These are phyloP conservation scores for Lecanoromycetidae sp. DNA, from an alignment of 2,329 filamentous ascomycete genomes.

Conservation along the genomic window DNA sequence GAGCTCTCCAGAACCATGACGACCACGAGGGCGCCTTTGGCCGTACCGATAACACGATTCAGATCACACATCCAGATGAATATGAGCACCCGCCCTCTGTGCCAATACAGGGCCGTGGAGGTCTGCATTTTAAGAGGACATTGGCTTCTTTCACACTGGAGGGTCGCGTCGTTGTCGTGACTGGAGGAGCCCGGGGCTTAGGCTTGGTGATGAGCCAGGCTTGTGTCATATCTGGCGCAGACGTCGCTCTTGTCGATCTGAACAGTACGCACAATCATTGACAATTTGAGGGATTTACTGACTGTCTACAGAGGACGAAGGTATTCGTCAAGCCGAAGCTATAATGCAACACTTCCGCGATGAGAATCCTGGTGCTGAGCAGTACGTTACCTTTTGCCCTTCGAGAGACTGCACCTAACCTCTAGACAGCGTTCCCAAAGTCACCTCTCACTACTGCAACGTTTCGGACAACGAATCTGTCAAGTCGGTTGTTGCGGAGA, in stretches of 20 bases:
- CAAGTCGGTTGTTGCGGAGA: slow-evolving; percentile 56
- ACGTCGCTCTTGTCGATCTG: slow-evolving; percentile 85
- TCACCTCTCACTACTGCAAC: slow-evolving; percentile 83
- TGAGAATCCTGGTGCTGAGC: slow-evolving; percentile 64
- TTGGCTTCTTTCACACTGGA: slow-evolving; percentile 78
- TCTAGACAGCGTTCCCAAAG: slow-evolving; percentile 52
- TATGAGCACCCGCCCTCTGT: slow-evolving; percentile 57
- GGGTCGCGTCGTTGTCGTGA: slow-evolving; percentile 71
- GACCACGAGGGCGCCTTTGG: slow-evolving; percentile 27
- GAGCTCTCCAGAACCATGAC: slow-evolving; percentile 9
- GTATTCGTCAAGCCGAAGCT: slow-evolving; percentile 59
- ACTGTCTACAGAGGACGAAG: slow-evolving; percentile 60
- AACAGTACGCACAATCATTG: slow-evolving; percentile 53
- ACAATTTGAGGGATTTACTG: background rate
- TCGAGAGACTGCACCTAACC: slow-evolving; percentile 2
- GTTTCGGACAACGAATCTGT: slow-evolving; percentile 73
- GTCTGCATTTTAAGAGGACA: slow-evolving; percentile 72
- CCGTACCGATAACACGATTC: slow-evolving; percentile 66
- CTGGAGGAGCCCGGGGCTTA: slow-evolving; percentile 77
- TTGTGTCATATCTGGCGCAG: slow-evolving; percentile 73
- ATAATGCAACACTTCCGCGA: slow-evolving; percentile 64
- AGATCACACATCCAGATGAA: slow-evolving; percentile 67
- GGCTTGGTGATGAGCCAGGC: slow-evolving; percentile 90
- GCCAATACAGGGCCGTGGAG: slow-evolving; percentile 63
- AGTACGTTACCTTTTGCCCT: slow-evolving; percentile 34